Conservation (phyloP, 495 filamentous ascomycete genomes). For the Trichoderma gamsii region DNA sequence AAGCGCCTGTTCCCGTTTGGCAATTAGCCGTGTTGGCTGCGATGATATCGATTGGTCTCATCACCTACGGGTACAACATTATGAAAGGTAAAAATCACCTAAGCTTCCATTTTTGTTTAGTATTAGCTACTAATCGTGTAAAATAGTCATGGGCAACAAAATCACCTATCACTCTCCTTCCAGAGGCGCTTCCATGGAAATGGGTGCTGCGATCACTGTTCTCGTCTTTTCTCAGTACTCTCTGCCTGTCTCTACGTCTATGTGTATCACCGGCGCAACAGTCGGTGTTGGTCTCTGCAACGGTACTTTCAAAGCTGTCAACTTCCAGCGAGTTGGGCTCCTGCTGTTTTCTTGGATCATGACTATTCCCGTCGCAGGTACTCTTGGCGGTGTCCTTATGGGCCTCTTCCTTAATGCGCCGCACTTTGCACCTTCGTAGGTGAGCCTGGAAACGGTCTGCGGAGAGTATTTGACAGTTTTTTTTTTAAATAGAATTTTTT, state of each 20-base stretch:
- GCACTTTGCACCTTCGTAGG: slow-evolving; percentile 33
- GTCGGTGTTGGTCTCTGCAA: slow-evolving; percentile 55
- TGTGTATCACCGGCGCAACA: slow-evolving; percentile 55
- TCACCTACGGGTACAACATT: slow-evolving; percentile 64
- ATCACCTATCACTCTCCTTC: slow-evolving; percentile 59
- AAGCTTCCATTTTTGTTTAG: slow-evolving; percentile 14
- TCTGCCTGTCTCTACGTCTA: slow-evolving; percentile 54
- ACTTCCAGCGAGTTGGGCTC: slow-evolving; percentile 53
- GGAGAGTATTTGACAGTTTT: no score
- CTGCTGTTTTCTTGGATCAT: slow-evolving; percentile 48
- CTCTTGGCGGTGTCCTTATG: slow-evolving; percentile 54
- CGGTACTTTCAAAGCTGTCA: slow-evolving; percentile 52
- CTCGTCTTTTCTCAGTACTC: slow-evolving; percentile 56
- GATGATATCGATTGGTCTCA: slow-evolving; percentile 51
- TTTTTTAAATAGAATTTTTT: no score
- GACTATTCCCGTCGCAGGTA: slow-evolving; percentile 59
- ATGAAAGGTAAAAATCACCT: slow-evolving; percentile 32
- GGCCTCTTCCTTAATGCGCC: slow-evolving; percentile 57
- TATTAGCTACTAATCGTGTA: not conserved
- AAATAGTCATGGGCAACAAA: slow-evolving; percentile 56
- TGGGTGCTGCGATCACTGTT: slow-evolving; percentile 61
- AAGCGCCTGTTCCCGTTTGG: slow-evolving; percentile 54
- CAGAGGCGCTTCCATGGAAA: slow-evolving; percentile 53
- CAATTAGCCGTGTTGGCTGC: slow-evolving; percentile 48
- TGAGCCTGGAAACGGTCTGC: no score